phyloP scores from a whole-genome alignment of 139 green algal genomes.

The Tetratostichococcus sp. region DNA sequence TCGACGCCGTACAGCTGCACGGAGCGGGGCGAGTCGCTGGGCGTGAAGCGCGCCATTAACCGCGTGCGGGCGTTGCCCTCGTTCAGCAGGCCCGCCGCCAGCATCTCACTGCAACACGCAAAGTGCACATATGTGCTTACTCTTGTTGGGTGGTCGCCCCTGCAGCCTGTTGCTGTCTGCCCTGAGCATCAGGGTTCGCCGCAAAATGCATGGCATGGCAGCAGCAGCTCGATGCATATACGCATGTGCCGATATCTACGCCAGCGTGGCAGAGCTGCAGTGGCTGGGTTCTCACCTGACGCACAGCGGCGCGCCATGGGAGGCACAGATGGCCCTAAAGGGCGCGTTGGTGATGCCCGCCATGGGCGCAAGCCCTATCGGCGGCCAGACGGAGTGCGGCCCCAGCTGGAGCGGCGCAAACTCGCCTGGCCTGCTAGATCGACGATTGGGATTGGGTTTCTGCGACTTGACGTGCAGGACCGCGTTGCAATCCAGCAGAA shows the following conservation, averaged over 20 bases:
- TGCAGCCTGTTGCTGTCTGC: too few relatives aligned
- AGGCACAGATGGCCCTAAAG: constrained; percentile 24
- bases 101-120: constrained; percentile 25
- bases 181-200: too few relatives aligned
- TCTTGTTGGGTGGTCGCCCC: too few relatives aligned
- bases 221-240: too few relatives aligned
- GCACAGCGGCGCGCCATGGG: constrained; percentile 23
- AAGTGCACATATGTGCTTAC: too few relatives aligned
- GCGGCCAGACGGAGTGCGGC: constrained; percentile 8
- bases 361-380: constrained; percentile 37
- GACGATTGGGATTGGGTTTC: too few relatives aligned
- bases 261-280: too few relatives aligned
- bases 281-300: not conserved
- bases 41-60: constrained; percentile 19
- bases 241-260: too few relatives aligned
- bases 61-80: constrained; percentile 10
- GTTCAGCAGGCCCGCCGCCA: constrained; percentile 29
- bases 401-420: constrained; percentile 18
- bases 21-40: constrained; percentile 6
- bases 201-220: too few relatives aligned
- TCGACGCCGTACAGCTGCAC: constrained; percentile 44
- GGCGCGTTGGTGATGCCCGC: constrained; percentile 39
- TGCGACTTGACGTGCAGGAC: too few relatives aligned
- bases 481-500: too few relatives aligned
- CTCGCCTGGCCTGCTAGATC: not conserved